These are phyloP conservation scores for Choiromyces venosus DNA, from an alignment of 495 filamentous ascomycete genomes.

Conservation along the genomic window DNA sequence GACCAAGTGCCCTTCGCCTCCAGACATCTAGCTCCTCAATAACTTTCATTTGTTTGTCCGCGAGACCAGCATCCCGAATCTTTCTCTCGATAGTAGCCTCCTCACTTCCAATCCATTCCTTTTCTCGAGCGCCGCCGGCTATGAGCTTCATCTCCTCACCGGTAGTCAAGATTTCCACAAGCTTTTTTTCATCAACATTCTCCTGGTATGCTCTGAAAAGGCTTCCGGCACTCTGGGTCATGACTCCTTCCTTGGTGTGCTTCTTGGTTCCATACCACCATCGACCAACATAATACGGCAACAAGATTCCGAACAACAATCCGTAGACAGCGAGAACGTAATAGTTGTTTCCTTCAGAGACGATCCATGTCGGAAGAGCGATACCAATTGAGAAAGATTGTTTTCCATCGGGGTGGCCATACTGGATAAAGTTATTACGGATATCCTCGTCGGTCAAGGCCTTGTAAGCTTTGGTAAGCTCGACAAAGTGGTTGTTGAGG, in stretches of 20 bases:
- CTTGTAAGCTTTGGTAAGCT: slow-evolving; percentile 95
- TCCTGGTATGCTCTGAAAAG: slow-evolving; percentile 91
- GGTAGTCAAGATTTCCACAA: slow-evolving; percentile 71
- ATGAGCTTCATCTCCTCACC: slow-evolving; percentile 59
- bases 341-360: slow-evolving; percentile 89
- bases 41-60: slow-evolving; percentile 64
- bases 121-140: slow-evolving; percentile 58
- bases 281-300: slow-evolving; percentile 88
- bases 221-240: slow-evolving; percentile 85
- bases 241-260: slow-evolving; percentile 82
- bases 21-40: slow-evolving; percentile 60
- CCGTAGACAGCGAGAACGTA: slow-evolving; percentile 90
- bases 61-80: slow-evolving; percentile 58
- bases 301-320: slow-evolving; percentile 71
- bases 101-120: slow-evolving; percentile 37
- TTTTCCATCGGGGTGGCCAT: slow-evolving; percentile 93
- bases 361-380: slow-evolving; percentile 85
- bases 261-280: slow-evolving; percentile 98
- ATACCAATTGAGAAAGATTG: slow-evolving; percentile 98
- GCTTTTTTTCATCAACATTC: slow-evolving; percentile 67
- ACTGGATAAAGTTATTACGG: slow-evolving; percentile 92
- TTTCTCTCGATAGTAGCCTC: slow-evolving; percentile 67
- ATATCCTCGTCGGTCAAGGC: slow-evolving; percentile 94
- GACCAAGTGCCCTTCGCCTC: slow-evolving; percentile 75
- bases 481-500: slow-evolving; percentile 83